Base-by-base conservation (phyloP, 768 basidiomycete species). In the Boletus bicolor region DNA sequence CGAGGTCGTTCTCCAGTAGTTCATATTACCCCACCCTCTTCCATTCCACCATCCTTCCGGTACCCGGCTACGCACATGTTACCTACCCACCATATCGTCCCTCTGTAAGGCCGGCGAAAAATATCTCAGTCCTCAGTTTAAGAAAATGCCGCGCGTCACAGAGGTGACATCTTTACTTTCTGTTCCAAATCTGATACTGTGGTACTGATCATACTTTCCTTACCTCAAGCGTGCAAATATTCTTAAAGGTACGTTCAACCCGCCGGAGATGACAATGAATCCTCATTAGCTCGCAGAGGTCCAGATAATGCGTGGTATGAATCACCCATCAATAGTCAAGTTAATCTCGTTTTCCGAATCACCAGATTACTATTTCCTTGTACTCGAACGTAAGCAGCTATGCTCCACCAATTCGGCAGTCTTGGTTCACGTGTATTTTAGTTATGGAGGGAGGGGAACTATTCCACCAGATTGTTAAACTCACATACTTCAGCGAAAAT, bases 361-460 rank as follows among this genome's bases (percentile, higher is more conserved):
- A 11, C 77, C 79, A 24, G 94, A 98, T 62, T 83, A 96, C 68
- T 99, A 98, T 71, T 99, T 94, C 71, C 80, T 99, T 15, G 83
- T 98, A 17, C 78, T 99, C 55, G 97, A 99, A 73, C 78, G 91
- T 89, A 72, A 65, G 89, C 80, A 35, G 19, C 32, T n/a, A 44
- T 59, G 35, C 50, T 47, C 1, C 6, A 21, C 41, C 21, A 30
- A 19, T 41, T 28, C 9, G 7, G 34, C n/a, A 47, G 44, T 50
- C 44, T 51, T 45, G 49, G 51, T 58, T 66, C 26, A 65, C 45
- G 15, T 34, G 42, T 24, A 12, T 51, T 51, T 45, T 58, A 96
- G 92, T 98, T 44, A 91, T 98, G 93, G 91, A 89, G 69, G 97
- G 97, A 55, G 97, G 97, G 57, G 97, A 99, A 72, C 79, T 99